Evolutionary conservation across 164 flowering plant species (phyloP).

Genomic region (Tetrastigma voinierianum): DNA sequence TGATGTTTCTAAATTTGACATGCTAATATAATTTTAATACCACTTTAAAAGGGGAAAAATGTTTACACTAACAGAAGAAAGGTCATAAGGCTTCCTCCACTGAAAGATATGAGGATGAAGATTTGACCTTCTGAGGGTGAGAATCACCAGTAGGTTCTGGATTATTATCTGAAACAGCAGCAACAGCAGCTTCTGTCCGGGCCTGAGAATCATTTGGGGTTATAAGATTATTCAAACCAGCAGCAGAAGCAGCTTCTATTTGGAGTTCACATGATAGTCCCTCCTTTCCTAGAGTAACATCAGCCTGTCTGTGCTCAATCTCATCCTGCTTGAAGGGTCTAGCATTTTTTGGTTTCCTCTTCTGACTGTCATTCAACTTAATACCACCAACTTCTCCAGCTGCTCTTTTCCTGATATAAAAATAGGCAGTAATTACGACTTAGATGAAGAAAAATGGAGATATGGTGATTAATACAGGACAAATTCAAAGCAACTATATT

Average conservation of each 20-base stretch:
- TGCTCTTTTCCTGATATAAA: slow-evolving; percentile 43
- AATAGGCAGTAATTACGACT: slow-evolving; percentile 1
- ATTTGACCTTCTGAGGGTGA: slow-evolving; percentile 30
- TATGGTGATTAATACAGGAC: not conserved
- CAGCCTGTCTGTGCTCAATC: slow-evolving; percentile 22
- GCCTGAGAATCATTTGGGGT: slow-evolving; percentile 24
- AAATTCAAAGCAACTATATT: not conserved
- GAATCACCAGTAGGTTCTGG: slow-evolving; percentile 27
- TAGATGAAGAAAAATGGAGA: not conserved
- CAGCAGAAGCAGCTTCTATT: slow-evolving; percentile 28
- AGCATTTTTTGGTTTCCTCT: slow-evolving; percentile 23
- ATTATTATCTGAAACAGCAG: slow-evolving; percentile 27
- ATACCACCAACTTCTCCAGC: slow-evolving; percentile 20
- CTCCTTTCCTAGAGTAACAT: slow-evolving; percentile 28
- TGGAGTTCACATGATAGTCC: slow-evolving; percentile 26
- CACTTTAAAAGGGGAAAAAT: too few species aligned
- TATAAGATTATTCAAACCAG: slow-evolving; percentile 25
- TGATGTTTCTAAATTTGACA: not conserved
- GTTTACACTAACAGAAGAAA: not conserved
- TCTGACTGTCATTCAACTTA: slow-evolving; percentile 27
- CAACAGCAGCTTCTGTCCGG: slow-evolving; percentile 30
- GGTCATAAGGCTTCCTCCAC: not conserved
- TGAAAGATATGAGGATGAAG: slow-evolving; percentile 4
- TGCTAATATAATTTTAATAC: not conserved
- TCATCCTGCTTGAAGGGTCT: slow-evolving; percentile 14